Evolutionary conservation across 176 grass and related monocot genomes (phyloP).

Genomic region (Lolium perenne): DNA sequence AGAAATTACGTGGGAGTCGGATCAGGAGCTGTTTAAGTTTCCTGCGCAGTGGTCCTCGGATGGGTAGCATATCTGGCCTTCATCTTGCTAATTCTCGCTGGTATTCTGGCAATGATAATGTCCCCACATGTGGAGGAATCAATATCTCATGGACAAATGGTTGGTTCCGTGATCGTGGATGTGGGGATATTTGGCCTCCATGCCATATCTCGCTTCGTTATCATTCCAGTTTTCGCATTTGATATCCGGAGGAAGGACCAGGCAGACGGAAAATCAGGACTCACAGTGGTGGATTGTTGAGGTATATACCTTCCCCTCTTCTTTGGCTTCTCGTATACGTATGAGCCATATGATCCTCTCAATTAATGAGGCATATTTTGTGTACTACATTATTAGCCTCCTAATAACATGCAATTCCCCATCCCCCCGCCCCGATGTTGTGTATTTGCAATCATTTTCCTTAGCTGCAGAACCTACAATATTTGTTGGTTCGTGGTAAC

Average conservation of each 20-base stretch:
- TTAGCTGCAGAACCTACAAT: background rate
- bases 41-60: background rate
- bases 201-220: background rate
- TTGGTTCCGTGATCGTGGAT: background rate
- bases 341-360: no score
- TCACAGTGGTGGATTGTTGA: slow-evolving; percentile 11
- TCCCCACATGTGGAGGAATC: background rate
- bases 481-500: background rate
- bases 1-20: background rate
- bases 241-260: background rate
- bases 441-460: background rate
- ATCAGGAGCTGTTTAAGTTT: background rate
- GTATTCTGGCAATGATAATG: background rate
- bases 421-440: background rate
- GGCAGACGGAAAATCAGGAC: background rate
- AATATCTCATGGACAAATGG: background rate
- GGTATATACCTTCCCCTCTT: background rate
- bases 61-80: background rate
- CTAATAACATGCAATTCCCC: background rate
- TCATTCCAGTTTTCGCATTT: background rate
- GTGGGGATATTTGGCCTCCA: background rate
- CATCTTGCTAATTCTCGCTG: background rate
- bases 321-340: no score
- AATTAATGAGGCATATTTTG: no score
- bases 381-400: background rate